Conservation (phyloP, 23 red algal species). For the Gracilaria domingensis region DNA sequence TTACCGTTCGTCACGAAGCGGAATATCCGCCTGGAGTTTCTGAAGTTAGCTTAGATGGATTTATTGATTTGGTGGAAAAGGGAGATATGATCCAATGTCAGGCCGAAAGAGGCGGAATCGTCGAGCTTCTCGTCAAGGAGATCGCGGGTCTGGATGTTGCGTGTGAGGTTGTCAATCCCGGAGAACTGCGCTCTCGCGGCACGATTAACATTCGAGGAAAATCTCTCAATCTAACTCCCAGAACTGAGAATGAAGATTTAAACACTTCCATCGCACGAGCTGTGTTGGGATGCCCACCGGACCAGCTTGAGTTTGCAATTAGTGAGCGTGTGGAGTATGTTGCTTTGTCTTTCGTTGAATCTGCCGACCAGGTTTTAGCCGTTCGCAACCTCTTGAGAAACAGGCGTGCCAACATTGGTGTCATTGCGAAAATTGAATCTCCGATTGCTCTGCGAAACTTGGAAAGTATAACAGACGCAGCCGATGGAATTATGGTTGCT, state of each 20-base stretch:
- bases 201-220: slow-evolving; percentile 94
- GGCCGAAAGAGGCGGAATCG: slow-evolving; percentile 60
- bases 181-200: slow-evolving; percentile 81
- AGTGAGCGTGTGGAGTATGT: slow-evolving; percentile 94
- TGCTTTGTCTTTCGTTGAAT: slow-evolving; percentile 98
- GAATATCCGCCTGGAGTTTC: slow-evolving; percentile 87
- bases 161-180: slow-evolving; percentile 82
- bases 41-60: slow-evolving; percentile 95
- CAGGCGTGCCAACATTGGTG: slow-evolving; percentile 79
- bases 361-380: slow-evolving; percentile 70
- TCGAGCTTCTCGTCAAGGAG: slow-evolving; percentile 85
- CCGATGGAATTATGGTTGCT: slow-evolving; percentile 98
- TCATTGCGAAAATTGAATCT: slow-evolving; percentile 97
- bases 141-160: slow-evolving; percentile 66
- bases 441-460: slow-evolving; percentile 86
- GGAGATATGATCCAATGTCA: slow-evolving; percentile 91
- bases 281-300: slow-evolving; percentile 71
- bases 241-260: slow-evolving; percentile 64
- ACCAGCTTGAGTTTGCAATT: slow-evolving; percentile 95
- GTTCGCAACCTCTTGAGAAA: slow-evolving; percentile 74
- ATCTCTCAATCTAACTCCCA: slow-evolving; percentile 69
- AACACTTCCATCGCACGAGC: slow-evolving; percentile 78
- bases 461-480: slow-evolving; percentile 74
- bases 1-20: slow-evolving; percentile 91
- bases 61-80: slow-evolving; percentile 81